Evolutionary conservation across 1,139 yeast genomes (phyloP).

Genomic region (Taphrina populina): DNA sequence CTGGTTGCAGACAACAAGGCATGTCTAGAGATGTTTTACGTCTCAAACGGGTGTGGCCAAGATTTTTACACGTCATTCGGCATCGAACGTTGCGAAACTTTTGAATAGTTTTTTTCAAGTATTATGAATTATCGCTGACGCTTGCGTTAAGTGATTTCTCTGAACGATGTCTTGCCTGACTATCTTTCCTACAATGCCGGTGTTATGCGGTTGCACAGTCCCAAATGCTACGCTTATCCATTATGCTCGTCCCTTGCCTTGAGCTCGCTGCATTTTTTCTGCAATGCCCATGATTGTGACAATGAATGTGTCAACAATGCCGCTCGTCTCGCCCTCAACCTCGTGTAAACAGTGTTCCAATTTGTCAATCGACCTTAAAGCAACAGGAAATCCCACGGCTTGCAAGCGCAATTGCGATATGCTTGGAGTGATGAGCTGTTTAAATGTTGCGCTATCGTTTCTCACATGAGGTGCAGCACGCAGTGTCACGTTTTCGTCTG

Average conservation of each 20-base stretch:
- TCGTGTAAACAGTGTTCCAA: slow-evolving; percentile 18
- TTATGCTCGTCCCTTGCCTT: no score
- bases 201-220: no score
- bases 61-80: neutral
- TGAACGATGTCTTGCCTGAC: no score
- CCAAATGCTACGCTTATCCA: no score
- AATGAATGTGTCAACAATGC: slow-evolving; percentile 24
- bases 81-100: neutral
- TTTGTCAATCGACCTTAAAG: slow-evolving; percentile 19
- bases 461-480: neutral
- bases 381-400: slow-evolving; percentile 23
- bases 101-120: no score
- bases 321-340: slow-evolving; percentile 21
- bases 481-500: neutral
- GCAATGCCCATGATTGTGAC: slow-evolving; percentile 13
- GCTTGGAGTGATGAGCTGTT: slow-evolving; percentile 1
- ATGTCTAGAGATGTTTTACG: slow-evolving; percentile 4
- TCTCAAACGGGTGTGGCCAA: neutral
- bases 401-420: slow-evolving; percentile 6
- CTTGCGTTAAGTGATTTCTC: no score
- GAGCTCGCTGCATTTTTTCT: neutral
- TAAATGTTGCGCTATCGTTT: slow-evolving; percentile 5
- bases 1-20: neutral
- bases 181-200: no score
- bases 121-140: no score